These are phyloP conservation scores for Hypomontagnella monticulosa DNA, from an alignment of 495 filamentous ascomycete species.

Conservation along the genomic window DNA sequence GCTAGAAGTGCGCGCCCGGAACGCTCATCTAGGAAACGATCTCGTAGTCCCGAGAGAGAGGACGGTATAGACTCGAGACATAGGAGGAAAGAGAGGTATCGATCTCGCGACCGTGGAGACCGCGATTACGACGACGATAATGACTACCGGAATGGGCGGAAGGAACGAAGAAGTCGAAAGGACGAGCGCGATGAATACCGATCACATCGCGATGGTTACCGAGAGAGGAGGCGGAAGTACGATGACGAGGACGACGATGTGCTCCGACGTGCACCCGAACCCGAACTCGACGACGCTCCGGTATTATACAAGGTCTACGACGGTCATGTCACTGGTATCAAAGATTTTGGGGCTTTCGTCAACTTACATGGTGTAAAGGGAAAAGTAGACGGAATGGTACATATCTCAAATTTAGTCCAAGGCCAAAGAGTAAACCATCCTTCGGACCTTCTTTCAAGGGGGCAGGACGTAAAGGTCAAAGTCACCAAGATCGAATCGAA, in stretches of 20 bases:
- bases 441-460: constrained; percentile 80
- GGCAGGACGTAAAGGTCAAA: constrained; percentile 92
- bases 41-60: constrained; percentile 74
- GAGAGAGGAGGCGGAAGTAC: constrained; percentile 56
- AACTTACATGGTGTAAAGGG: constrained; percentile 87
- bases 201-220: constrained; percentile 54
- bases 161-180: constrained; percentile 57
- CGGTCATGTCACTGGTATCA: constrained; percentile 88
- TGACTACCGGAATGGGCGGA: constrained; percentile 36
- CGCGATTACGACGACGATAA: constrained; percentile 50
- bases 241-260: constrained; percentile 60
- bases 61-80: constrained; percentile 52
- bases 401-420: constrained; percentile 93
- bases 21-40: constrained; percentile 70
- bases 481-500: constrained; percentile 84
- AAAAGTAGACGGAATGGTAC: constrained; percentile 92
- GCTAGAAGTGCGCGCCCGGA: constrained; percentile 47
- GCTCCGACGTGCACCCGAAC: constrained; percentile 75
- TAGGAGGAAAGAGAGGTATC: constrained; percentile 53
- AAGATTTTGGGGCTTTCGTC: constrained; percentile 96
- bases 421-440: constrained; percentile 91
- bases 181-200: constrained; percentile 74
- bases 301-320: constrained; percentile 89
- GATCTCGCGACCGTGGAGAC: constrained; percentile 57
- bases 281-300: constrained; percentile 82